phyloP scores from a whole-genome alignment of 306 rosid species.

The Ziziphus jujuba region DNA sequence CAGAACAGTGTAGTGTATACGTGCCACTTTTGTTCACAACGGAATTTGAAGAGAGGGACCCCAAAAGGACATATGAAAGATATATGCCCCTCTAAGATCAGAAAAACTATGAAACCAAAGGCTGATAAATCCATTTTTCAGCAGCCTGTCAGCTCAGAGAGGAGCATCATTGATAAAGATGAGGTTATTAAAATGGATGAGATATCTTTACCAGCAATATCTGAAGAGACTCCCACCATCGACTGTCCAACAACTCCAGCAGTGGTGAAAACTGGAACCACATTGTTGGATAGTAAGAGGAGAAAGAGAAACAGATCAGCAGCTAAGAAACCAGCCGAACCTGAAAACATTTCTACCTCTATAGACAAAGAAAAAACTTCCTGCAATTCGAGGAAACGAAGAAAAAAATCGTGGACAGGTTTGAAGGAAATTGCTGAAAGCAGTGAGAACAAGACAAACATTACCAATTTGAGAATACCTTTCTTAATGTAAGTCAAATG shows the following conservation, averaged over 20 bases:
- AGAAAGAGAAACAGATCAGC: conserved; percentile 40
- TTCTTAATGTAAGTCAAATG: conserved; percentile 29
- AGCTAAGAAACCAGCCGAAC: conserved; percentile 36
- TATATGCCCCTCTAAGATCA: conserved; percentile 39
- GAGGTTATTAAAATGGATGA: conserved; percentile 22
- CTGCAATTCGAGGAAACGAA: conserved; percentile 44
- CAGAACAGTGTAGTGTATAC: conserved; percentile 63
- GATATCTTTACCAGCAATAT: conserved; percentile 15
- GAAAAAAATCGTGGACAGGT: conserved; percentile 71
- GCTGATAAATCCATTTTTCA: conserved; percentile 8
- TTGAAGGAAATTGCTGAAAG: conserved; percentile 64
- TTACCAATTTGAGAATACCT: conserved; percentile 42
- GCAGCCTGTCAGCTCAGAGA: conserved; percentile 26
- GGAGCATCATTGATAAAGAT: conserved; percentile 16
- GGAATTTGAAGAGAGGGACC: conserved; percentile 66
- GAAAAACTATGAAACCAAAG: conserved; percentile 29
- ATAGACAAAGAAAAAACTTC: conserved; percentile 32
- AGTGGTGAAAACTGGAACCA: neutral
- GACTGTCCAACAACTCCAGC: conserved; percentile 40
- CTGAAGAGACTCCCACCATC: neutral
- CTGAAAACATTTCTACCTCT: conserved; percentile 23
- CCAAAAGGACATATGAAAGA: conserved; percentile 56
- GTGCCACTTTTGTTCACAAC: conserved; percentile 62
- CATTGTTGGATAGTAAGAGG: conserved; percentile 42
- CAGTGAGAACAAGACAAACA: conserved; percentile 25